Conservation (phyloP, 176 grass and related monocot genomes). For the Musa beccarii region DNA sequence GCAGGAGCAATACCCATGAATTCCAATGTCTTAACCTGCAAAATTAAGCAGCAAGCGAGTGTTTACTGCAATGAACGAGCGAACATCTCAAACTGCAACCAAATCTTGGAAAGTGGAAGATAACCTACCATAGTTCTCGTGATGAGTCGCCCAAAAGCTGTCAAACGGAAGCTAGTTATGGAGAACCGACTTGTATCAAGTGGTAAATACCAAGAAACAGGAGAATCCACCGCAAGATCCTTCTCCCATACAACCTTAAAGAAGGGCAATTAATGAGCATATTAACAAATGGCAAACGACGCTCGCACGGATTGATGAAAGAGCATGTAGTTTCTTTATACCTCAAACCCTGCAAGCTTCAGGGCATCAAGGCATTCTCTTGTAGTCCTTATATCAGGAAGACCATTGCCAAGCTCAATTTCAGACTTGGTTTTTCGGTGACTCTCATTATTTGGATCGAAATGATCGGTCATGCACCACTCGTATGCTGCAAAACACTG, state of each 20-base stretch:
- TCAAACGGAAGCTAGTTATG: constrained; percentile 83
- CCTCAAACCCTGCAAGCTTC: constrained; percentile 91
- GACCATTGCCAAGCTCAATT: constrained; percentile 82
- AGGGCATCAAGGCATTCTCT: constrained; percentile 80
- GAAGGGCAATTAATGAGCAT: neutral
- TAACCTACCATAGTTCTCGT: constrained; percentile 58
- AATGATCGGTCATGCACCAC: constrained; percentile 92
- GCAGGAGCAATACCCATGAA: constrained; percentile 60
- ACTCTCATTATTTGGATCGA: constrained; percentile 59
- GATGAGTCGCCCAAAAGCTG: constrained; percentile 63
- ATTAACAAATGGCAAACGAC: neutral
- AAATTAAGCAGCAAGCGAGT: constrained; percentile 10
- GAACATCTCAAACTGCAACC: constrained; percentile 6
- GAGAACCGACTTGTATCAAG: constrained; percentile 76
- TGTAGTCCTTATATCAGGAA: constrained; percentile 82
- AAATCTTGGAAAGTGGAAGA: constrained; percentile 5
- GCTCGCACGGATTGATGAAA: neutral
- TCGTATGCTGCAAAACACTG: constrained; percentile 91
- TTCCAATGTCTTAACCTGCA: constrained; percentile 84
- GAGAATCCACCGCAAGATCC: constrained; percentile 84
- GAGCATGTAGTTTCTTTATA: constrained; percentile 14
- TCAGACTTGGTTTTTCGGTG: constrained; percentile 83
- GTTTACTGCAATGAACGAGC: neutral
- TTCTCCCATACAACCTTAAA: constrained; percentile 81
- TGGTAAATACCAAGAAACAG: constrained; percentile 83